A percentile compares a stretch with the other conserved stretches of the same genome.
Conservation (phyloP, 495 filamentous ascomycete species). For the Aspergillus haitiensis region DNA sequence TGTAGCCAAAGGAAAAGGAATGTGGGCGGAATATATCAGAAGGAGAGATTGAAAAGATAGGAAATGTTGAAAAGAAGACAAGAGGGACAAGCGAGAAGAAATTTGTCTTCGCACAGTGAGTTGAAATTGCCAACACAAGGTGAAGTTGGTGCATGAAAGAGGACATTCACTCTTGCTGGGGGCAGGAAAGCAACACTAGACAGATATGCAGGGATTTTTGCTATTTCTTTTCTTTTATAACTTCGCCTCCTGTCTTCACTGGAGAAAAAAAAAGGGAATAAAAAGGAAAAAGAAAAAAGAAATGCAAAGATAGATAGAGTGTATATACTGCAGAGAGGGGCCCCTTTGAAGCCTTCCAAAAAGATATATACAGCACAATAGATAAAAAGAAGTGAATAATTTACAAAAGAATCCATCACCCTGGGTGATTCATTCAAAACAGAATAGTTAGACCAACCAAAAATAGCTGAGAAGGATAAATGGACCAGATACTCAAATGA, state of each 20-base stretch:
- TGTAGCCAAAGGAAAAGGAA: slow-evolving; percentile 8
- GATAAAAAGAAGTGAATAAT: slow-evolving; percentile 18
- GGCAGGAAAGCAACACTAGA: slow-evolving; percentile 14
- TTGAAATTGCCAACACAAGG: slow-evolving; percentile 14
- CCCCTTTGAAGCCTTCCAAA: slow-evolving; percentile 7
- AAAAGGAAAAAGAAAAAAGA: not conserved
- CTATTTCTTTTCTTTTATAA: slow-evolving; percentile 4
- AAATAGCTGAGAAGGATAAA: slow-evolving; percentile 13
- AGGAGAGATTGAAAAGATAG: slow-evolving; percentile 14
- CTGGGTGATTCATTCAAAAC: slow-evolving; percentile 9
- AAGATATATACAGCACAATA: slow-evolving; percentile 8
- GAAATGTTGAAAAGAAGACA: slow-evolving; percentile 13
- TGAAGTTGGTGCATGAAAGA: slow-evolving; percentile 14
- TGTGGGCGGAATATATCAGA: slow-evolving; percentile 3
- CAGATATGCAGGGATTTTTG: slow-evolving; percentile 10
- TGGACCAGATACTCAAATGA: slow-evolving; percentile 10
- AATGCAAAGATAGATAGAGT: too few relatives aligned
- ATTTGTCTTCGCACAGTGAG: slow-evolving; percentile 12
- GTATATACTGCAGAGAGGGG: slow-evolving; percentile 13
- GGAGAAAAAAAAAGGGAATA: too few relatives aligned
- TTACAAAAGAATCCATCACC: slow-evolving; percentile 11
- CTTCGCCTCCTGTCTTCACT: not conserved
- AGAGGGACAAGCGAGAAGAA: slow-evolving; percentile 17
- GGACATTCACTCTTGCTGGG: slow-evolving; percentile 24
- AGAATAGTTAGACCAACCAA: slow-evolving; percentile 13